A percentile compares a stretch with the other conserved stretches of the same genome.
Conservation (phyloP, 768 basidiomycete species). For the Rhodosporidiobolus sp. region DNA sequence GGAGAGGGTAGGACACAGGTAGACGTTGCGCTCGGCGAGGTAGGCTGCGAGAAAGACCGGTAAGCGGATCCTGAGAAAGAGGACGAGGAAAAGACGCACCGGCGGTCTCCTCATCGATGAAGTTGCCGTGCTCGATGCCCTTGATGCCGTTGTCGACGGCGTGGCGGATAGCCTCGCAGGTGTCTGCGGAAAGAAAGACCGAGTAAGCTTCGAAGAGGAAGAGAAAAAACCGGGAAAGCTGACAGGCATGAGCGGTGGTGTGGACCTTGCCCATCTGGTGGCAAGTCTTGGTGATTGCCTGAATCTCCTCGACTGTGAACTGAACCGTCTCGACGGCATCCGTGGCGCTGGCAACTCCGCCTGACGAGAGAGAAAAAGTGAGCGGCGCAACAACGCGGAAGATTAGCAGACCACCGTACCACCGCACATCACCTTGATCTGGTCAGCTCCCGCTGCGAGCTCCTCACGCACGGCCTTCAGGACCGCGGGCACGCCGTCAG, state of each 20-base stretch:
- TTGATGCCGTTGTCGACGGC: conserved; percentile 54
- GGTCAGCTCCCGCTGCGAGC: conserved; percentile 49
- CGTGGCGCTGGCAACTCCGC: conserved; percentile 53
- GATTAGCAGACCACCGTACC: conserved; percentile 38
- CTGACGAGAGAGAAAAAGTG: too few species aligned
- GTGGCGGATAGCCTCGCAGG: conserved; percentile 53
- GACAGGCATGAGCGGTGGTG: conserved; percentile 48
- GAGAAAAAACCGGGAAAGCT: conserved; percentile 45
- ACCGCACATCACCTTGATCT: conserved; percentile 52
- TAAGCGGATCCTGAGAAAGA: fast-evolving
- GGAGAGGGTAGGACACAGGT: conserved; percentile 53
- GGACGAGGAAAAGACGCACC: conserved; percentile 28
- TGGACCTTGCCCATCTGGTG: conserved; percentile 51
- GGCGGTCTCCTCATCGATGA: conserved; percentile 52
- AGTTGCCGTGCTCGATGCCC: conserved; percentile 57
- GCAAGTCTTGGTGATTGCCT: conserved; percentile 53
- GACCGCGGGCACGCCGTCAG: conserved; percentile 52
- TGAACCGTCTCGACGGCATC: conserved; percentile 55
- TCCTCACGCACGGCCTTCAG: conserved; percentile 51
- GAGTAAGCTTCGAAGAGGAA: too few species aligned
- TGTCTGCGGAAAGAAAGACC: conserved; percentile 44
- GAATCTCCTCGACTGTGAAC: conserved; percentile 53
- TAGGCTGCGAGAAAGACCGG: background rate
- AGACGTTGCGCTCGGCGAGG: conserved; percentile 53
- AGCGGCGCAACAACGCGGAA: too few species aligned